Base-by-base conservation (phyloP, 352 stramenopile species). In the Globisporangium acanthophoron region DNA sequence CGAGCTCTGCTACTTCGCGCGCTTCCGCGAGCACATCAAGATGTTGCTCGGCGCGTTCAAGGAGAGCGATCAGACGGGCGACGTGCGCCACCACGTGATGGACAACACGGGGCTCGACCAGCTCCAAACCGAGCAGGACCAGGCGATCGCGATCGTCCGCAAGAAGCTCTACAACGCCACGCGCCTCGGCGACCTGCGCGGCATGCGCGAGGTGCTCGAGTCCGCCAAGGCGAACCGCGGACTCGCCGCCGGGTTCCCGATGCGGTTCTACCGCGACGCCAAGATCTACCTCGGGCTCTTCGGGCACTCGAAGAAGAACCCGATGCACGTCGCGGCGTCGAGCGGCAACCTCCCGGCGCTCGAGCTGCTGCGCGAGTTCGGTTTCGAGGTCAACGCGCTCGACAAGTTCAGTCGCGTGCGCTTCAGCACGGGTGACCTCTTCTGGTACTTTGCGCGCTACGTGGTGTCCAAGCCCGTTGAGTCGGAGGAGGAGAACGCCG, bases 11-110 rank as follows among this genome's bases (percentile, higher is more conserved):
- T 76, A 81, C 56, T 93, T 93, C 57, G 80, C 81, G 35, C 80
- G 84, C 15, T 90, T 87, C 59, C 81, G 81, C 3, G 84, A 93
- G 39, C 84, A 93, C 54, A 71, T 93, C 24, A 93, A 93, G 67
- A 93, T 93, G 84, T 64, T 87, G 37, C 64, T 93, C 0, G 84
- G 84, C 8, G 84, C 84, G 16, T 93, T 93, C 60, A 78, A 87
- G 52, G 84, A 93, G 45, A 81, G 81, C 35, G 84, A 93, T 50
- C 78, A 91, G 57, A 90, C 78, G 2, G 79, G 78, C 18, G 73
- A 87, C 44, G 76, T 93, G 11, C 80, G 84, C 29, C 77, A 79
- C 33, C 80, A 88, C 54, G 69, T 91, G 15, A 65, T 88, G 55
- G 71, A 86, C 39, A 59, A 82, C 35, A 59, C 67, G 0, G 70